These are phyloP conservation scores for Aureobasidium musti DNA, from an alignment of 2,329 filamentous ascomycete genomes.

Conservation along the genomic window DNA sequence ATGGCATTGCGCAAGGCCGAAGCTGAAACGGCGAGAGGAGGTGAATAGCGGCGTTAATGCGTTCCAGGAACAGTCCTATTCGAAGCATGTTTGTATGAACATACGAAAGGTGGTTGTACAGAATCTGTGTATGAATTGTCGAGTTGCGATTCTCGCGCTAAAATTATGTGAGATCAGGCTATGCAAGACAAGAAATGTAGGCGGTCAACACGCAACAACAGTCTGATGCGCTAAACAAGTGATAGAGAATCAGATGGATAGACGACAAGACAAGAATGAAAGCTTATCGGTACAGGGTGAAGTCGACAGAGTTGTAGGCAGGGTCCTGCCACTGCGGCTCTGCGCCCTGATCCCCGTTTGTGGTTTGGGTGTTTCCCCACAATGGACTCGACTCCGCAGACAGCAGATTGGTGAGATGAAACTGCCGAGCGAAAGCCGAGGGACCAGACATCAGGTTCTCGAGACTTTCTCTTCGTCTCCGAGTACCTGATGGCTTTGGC, in stretches of 20 bases:
- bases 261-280: not conserved
- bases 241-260: not conserved
- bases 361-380: not conserved
- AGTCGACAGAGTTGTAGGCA: not conserved
- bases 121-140: not conserved
- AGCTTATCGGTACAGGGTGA: conserved; percentile 8
- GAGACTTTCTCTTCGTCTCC: conserved; percentile 13
- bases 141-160: not conserved
- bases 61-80: no score
- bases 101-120: not conserved
- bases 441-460: conserved; percentile 18
- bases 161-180: not conserved
- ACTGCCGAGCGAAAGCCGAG: conserved; percentile 18
- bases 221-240: not conserved
- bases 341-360: not conserved
- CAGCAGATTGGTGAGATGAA: not conserved
- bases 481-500: not conserved
- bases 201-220: not conserved
- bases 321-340: conserved; percentile 17
- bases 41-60: not conserved
- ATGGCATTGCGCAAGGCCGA: not conserved
- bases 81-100: not conserved
- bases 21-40: not conserved
- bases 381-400: not conserved
- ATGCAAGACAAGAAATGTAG: not conserved